Evolutionary conservation across 1,284 basidiomycete genomes (phyloP).

Genomic region (Cryptococcus jaspeensis): DNA sequence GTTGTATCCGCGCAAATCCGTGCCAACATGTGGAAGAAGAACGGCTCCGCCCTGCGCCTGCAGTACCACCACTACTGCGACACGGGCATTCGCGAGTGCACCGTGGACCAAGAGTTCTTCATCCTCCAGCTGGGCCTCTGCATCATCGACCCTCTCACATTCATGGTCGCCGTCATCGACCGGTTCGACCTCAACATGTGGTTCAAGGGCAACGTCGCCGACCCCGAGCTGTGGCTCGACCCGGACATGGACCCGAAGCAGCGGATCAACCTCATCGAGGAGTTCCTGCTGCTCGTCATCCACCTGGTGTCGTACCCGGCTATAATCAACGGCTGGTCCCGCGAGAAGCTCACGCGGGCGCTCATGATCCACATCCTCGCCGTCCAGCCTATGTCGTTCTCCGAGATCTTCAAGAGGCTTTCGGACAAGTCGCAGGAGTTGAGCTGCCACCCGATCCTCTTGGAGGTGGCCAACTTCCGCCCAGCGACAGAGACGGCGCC

Average conservation of each 20-base stretch:
- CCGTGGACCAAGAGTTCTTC: conserved; percentile 95
- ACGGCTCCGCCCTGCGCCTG: conserved; percentile 91
- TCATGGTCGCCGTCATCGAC: conserved; percentile 83
- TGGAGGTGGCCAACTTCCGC: conserved; percentile 77
- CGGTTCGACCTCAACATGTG: conserved; percentile 79
- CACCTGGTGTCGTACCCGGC: conserved; percentile 81
- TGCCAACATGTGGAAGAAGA: conserved; percentile 94
- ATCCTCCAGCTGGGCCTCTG: conserved; percentile 82
- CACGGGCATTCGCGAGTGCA: conserved; percentile 90
- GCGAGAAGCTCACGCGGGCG: conserved; percentile 67
- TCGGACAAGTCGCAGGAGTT: conserved; percentile 83
- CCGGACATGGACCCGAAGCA: conserved; percentile 35
- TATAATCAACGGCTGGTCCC: conserved; percentile 68
- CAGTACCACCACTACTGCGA: conserved; percentile 97
- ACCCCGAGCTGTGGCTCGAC: conserved; percentile 29
- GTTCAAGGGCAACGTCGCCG: conserved; percentile 61
- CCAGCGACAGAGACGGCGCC: conserved; percentile 68
- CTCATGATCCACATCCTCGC: conserved; percentile 91
- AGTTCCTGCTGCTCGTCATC: conserved; percentile 84
- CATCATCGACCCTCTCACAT: conserved; percentile 72
- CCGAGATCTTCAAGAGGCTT: conserved; percentile 87
- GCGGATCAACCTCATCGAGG: conserved; percentile 83
- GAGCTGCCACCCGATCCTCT: conserved; percentile 77
- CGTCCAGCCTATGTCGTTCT: conserved; percentile 82
- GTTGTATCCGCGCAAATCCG: conserved; percentile 83